Evolutionary conservation across 2,329 filamentous ascomycete genomes (phyloP), one percentile per base, ranked within the genome.

Genomic region (Clonostachys chloroleuca): DNA sequence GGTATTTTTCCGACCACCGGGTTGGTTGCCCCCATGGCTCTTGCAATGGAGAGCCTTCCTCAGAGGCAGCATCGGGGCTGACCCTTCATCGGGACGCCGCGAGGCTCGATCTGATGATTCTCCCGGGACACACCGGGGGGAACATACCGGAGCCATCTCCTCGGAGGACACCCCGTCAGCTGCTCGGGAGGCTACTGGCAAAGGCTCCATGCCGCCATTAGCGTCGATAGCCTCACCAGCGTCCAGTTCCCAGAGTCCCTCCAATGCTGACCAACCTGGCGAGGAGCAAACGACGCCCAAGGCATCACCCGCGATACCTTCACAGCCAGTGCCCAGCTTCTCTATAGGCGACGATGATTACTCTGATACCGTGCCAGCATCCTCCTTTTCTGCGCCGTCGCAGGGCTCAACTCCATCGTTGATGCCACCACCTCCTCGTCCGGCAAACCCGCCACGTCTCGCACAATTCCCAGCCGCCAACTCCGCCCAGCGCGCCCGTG

Each of bases 1-100:
- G 56, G 63, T 84, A 52, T 66, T 76, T 55, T 69, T 84, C 51
- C 73, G 74, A 39, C 75, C 75, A 47, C 77, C 74, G 44, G 64
- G 71, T 42, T 74, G 78, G 65, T 62, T 80, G 46, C 53, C 59
- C 34, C 50, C 56, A 34, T 59, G 58, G 47, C 47, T 59, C 24
- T n/a, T 18, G 17, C 14, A 18, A 39, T 39, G 36, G 36, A 39
- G 14, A 18, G 14, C 17, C 36, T n/a, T 18, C 36, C 17, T 39
- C 36, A 46, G 24, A 12, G 34, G 37, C 24, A 33, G 12, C 34
- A 16, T 24, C 17, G n/a, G 13, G 35, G 17, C 44, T 18, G 42
- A 43, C 10, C 10, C n/a, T 12, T 17, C 43, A 14, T 13, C 37
- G 20, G 20, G 33, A 36, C 14, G 30, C 35, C 45, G 45, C 36